These are phyloP conservation scores for Hirsutella rhossiliensis DNA, from an alignment of 2,329 filamentous ascomycete genomes.

Conservation along the genomic window DNA sequence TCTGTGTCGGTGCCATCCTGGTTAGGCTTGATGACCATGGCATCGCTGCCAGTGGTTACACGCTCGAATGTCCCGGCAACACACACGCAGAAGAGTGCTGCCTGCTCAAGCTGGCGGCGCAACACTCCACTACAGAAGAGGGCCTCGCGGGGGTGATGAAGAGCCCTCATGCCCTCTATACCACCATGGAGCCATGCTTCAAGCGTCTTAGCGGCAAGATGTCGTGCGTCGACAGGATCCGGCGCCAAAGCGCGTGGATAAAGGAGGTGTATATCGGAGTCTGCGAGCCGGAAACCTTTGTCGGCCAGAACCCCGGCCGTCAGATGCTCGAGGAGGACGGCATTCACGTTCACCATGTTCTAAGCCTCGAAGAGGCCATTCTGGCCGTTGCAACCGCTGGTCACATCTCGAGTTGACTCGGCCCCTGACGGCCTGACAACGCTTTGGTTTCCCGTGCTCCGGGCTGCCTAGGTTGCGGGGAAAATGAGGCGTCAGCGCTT, in stretches of 20 bases:
- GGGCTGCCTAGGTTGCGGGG: neutral
- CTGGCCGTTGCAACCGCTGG: conserved; percentile 72
- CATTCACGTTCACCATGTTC: conserved; percentile 59
- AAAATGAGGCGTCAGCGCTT: no score
- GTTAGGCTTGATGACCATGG: conserved; percentile 40
- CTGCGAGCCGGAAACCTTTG: conserved; percentile 81
- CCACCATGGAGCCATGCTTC: conserved; percentile 82
- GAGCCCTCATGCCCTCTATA: conserved; percentile 52
- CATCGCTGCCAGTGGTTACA: conserved; percentile 74
- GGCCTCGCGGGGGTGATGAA: conserved; percentile 30
- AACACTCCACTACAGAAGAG: conserved; percentile 38
- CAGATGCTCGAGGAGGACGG: conserved; percentile 58
- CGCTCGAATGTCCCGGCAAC: conserved; percentile 80
- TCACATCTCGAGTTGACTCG: conserved; percentile 32
- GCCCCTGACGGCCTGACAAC: neutral
- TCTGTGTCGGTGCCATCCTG: conserved; percentile 86
- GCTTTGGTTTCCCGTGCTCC: neutral
- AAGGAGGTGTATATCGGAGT: conserved; percentile 78
- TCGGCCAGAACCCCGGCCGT: conserved; percentile 67
- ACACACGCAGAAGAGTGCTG: conserved; percentile 95
- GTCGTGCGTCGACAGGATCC: conserved; percentile 69
- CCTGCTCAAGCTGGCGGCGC: conserved; percentile 56
- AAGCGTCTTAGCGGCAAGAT: conserved; percentile 61
- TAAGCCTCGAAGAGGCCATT: conserved; percentile 71
- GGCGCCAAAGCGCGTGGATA: conserved; percentile 50